Evolutionary conservation across 768 basidiomycete species (phyloP), one percentile per base, ranked within the genome.

Genomic region (Russula lepida): DNA sequence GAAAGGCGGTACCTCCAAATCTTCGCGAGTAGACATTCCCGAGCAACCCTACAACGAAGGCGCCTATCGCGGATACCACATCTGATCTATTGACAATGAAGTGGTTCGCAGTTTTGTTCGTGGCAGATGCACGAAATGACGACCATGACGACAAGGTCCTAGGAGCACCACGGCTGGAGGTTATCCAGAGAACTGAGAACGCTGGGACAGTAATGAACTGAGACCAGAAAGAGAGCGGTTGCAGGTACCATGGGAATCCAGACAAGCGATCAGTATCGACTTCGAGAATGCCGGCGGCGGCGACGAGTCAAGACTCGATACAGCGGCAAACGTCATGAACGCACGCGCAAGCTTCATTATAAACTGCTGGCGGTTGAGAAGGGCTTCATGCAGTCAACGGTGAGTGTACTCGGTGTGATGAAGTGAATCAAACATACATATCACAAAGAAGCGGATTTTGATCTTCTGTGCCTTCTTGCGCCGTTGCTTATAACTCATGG

Each of bases 251-350:
- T 15, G 83, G 75, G 72, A 82, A 83, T n/a, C 68, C 68, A 6
- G 77, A 67, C 15, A 84, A 81, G 15, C 92, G 83, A 63, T 93
- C 89, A 50, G 89, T 89, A 69, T 91, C 84, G 58, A 95, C 82
- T 67, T 94, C 91, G n/a, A 97, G 83, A 54, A 94, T 91, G 8
- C 84, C 82, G 0, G 92, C 90, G 5, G 90, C 89, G 11, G 92
- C 88, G 43, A 87, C 79, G 51, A 97, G 83, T 70, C 95, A 92
- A 1, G 90, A 86, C 73, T 95, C 92, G 59, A 97, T 88, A 37
- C 94, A 84, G 92, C 90, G 13, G 92, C 91, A 69, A 89, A 93
- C 19, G 85, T 85, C 90, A 95, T 93, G 49, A 97, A 77, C 19
- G 90, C 84, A 60, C 86, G 81, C 12, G 91, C 89, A 19, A 95